Evolutionary conservation across 371 early-diverging fungal species (phyloP).

Genomic region (Rhizopus delemar): DNA sequence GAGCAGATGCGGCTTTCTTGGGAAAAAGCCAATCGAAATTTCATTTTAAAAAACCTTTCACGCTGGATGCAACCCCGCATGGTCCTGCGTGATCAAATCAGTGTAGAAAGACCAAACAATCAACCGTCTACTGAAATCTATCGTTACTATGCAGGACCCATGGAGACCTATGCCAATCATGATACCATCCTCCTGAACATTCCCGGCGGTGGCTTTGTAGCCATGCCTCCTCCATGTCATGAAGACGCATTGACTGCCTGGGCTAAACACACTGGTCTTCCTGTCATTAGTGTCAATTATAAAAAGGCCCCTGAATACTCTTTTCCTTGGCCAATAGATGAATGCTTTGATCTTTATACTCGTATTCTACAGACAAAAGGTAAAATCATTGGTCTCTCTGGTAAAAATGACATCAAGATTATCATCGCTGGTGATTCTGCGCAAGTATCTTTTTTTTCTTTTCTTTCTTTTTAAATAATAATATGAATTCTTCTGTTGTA

Average conservation of each 20-base stretch:
- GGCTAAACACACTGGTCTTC: slow-evolving; percentile 66
- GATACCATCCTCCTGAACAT: slow-evolving; percentile 69
- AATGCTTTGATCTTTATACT: slow-evolving; percentile 90
- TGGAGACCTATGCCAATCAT: slow-evolving; percentile 41
- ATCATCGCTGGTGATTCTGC: slow-evolving; percentile 93
- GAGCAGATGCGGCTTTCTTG: slow-evolving; percentile 88
- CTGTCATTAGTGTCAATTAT: slow-evolving; percentile 86
- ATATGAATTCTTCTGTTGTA: slow-evolving; percentile 15
- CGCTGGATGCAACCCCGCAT: slow-evolving; percentile 59
- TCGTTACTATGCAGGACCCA: slow-evolving; percentile 53
- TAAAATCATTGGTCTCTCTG: slow-evolving; percentile 66
- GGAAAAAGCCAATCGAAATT: slow-evolving; percentile 79
- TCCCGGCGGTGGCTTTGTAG: slow-evolving; percentile 88
- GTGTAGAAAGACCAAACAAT: slow-evolving; percentile 46
- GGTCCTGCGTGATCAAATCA: slow-evolving; percentile 56
- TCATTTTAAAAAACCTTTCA: slow-evolving; percentile 55
- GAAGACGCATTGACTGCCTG: slow-evolving; percentile 69
- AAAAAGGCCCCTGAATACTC: slow-evolving; percentile 95
- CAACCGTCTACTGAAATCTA: slow-evolving; percentile 54
- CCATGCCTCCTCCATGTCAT: slow-evolving; percentile 80
- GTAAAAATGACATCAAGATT: slow-evolving; percentile 55
- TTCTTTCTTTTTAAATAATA: background rate
- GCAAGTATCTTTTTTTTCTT: slow-evolving; percentile 47
- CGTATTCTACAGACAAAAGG: slow-evolving; percentile 68
- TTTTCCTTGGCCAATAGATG: slow-evolving; percentile 89